A percentile compares a stretch with the other conserved stretches of the same genome.
These are phyloP conservation scores for Salix caprea DNA, from an alignment of 345 rosid species.

Conservation along the genomic window DNA sequence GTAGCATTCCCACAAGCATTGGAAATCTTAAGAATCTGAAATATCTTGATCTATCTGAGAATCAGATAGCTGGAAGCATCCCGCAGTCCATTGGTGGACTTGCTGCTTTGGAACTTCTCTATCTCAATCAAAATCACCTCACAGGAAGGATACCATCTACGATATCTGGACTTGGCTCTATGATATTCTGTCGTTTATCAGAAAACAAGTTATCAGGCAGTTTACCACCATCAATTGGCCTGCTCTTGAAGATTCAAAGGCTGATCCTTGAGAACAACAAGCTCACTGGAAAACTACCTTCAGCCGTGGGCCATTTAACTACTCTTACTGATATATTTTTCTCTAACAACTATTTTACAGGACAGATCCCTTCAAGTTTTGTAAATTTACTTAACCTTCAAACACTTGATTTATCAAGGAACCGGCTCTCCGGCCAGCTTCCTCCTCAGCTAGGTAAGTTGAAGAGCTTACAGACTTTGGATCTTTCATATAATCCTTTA, in stretches of 20 bases:
- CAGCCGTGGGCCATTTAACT: conserved; percentile 39
- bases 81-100: conserved; percentile 45
- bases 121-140: conserved; percentile 43
- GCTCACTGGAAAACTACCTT: conserved; percentile 46
- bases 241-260: conserved; percentile 41
- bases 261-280: conserved; percentile 53
- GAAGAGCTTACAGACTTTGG: conserved; percentile 41
- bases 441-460: conserved; percentile 38
- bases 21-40: conserved; percentile 40
- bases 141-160: conserved; percentile 48
- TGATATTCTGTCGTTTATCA: conserved; percentile 43
- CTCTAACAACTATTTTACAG: conserved; percentile 43
- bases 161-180: conserved; percentile 38
- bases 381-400: conserved; percentile 43
- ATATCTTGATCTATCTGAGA: conserved; percentile 48
- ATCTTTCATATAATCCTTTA: conserved; percentile 53
- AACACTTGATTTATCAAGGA: conserved; percentile 47
- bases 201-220: conserved; percentile 48
- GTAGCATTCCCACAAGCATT: conserved; percentile 35
- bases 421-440: conserved; percentile 37
- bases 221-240: conserved; percentile 48
- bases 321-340: conserved; percentile 50
- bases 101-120: conserved; percentile 29
- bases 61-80: conserved; percentile 39
- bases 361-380: conserved; percentile 47